These are phyloP conservation scores for Ogataea ganodermae DNA, from an alignment of 805 yeast genomes.

Conservation along the genomic window DNA sequence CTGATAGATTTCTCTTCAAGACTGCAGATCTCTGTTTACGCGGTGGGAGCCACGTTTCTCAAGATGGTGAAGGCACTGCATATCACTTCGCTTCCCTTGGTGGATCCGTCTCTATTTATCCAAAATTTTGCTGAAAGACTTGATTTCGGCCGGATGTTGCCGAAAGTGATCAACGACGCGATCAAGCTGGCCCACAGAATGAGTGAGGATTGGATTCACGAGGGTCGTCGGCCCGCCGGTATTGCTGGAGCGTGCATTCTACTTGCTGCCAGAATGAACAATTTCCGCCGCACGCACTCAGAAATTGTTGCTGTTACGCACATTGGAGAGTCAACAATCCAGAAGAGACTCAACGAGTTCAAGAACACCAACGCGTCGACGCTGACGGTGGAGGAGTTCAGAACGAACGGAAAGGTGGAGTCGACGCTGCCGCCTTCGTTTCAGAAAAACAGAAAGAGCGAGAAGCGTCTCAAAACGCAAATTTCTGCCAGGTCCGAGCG, in stretches of 20 bases:
- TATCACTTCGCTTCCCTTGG: conserved; percentile 76
- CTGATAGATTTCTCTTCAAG: conserved; percentile 91
- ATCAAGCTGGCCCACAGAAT: conserved; percentile 82
- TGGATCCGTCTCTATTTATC: conserved; percentile 92
- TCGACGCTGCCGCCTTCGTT: conserved; percentile 83
- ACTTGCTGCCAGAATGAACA: conserved; percentile 96
- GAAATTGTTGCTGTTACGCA: conserved; percentile 95
- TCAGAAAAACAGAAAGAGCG: conserved; percentile 57
- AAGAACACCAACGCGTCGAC: conserved; percentile 72
- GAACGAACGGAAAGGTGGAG: conserved; percentile 45
- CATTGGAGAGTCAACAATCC: conserved; percentile 92
- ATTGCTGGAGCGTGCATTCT: conserved; percentile 95
- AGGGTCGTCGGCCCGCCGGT: conserved; percentile 98
- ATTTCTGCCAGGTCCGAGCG: conserved; percentile 36
- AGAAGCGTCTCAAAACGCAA: conserved; percentile 34
- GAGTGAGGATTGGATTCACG: conserved; percentile 94
- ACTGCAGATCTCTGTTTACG: conserved; percentile 86
- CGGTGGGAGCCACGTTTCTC: conserved; percentile 93
- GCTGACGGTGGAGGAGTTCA: conserved; percentile 71
- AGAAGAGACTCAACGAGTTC: conserved; percentile 86
- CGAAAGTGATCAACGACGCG: conserved; percentile 85
- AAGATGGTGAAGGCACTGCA: conserved; percentile 87
- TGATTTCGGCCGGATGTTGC: conserved; percentile 71
- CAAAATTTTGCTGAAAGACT: conserved; percentile 91
- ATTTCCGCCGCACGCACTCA: conserved; percentile 84